Percentiles rank a stretch among this genome's conserved stretches.
These are phyloP conservation scores for Cavenderia fasciculata DNA, from an alignment of 78 protist species.

Conservation along the genomic window DNA sequence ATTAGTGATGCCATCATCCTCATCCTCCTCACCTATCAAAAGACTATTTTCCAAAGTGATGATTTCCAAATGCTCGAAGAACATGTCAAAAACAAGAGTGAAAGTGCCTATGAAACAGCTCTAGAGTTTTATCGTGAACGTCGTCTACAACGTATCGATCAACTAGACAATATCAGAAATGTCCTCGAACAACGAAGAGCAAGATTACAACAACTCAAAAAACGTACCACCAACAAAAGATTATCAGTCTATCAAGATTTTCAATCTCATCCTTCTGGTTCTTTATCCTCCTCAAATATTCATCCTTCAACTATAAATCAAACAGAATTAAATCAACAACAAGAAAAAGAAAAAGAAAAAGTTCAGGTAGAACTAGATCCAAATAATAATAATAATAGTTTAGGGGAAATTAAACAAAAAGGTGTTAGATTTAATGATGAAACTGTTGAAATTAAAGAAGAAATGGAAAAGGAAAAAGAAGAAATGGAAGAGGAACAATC, in stretches of 20 bases:
- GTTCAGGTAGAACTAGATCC: no score
- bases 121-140: constrained; percentile 56
- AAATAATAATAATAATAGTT: background rate
- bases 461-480: no score
- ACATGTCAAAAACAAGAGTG: constrained; percentile 22
- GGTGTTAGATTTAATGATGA: no score
- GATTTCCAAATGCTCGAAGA: constrained; percentile 19
- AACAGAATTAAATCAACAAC: background rate
- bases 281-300: background rate
- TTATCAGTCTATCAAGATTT: no score
- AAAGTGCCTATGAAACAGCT: constrained; percentile 41
- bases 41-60: background rate
- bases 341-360: no score
- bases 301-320: background rate
- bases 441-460: no score
- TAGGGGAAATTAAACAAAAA: no score
- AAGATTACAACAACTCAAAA: constrained; percentile 29
- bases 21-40: constrained; percentile 50
- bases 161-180: constrained; percentile 15
- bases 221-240: constrained; percentile 7
- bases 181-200: constrained; percentile 46
- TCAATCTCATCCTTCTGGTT: background rate
- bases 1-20: constrained; percentile 65
- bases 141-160: constrained; percentile 11
- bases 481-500: no score